Base-by-base conservation (phyloP, 768 basidiomycete species). In the Kwoniella heveanensis region DNA sequence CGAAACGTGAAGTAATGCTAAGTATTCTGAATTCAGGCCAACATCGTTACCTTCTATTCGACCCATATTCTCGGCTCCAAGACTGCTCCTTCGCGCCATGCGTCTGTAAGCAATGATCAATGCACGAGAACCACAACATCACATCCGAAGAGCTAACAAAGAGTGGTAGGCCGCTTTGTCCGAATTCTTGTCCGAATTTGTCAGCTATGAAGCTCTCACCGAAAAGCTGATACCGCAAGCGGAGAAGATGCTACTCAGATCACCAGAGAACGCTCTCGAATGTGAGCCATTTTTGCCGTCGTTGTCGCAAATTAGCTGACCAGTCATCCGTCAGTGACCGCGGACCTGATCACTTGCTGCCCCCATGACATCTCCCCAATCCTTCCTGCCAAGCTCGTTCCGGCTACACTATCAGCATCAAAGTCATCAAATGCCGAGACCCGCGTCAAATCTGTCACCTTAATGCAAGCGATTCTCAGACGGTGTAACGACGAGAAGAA, bases 201-300 rank as follows among this genome's bases (percentile, higher is more conserved):
- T 90, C 3, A 81, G 81, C 0, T 73, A 82, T 0, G 82, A 84
- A 0, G 86, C 88, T 37, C 80, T 92, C 27, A 77, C 78, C 1
- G 77, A 81, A 4, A 79, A 80, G 0, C 81, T 94, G 48, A 79
- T 93, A 0, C 90, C 91, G 0, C 83, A 83, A 0, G 85, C 90
- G 37, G 92, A 94, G 74, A 92, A 91, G 68, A 86, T 90, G 1
- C 76, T 95, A 8, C 80, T 91, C 10, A 86, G 91, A 26, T 89
- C 90, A 1, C 92, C 94, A 0, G 93, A 95, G 77, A 82, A 85
- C 46, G 86, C 88, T 0, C 83, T 95, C 2, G 81, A 82, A 36
- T 82, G 90, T 90, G 63, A 54, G 85, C 48, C 46, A 55, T 39
- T 51, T 53, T 36, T 13, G 70, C 17, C 65, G 61, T 19, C 48